phyloP scores from a whole-genome alignment of 345 rosid genomes.

The Eucalyptus sp. region DNA sequence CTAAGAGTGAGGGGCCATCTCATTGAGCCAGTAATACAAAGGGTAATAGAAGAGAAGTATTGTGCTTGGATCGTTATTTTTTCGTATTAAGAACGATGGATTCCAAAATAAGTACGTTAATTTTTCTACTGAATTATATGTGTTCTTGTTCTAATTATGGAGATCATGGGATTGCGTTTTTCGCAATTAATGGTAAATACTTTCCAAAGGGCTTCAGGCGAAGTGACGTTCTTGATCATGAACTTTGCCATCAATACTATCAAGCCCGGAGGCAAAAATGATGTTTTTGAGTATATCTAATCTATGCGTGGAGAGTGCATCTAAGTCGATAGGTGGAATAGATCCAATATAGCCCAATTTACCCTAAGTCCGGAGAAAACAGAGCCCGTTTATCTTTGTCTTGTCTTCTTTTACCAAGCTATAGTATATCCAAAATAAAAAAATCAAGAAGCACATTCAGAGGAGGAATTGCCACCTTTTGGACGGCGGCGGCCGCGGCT shows the following conservation, averaged over 20 bases:
- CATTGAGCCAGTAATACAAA: too few species aligned
- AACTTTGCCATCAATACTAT: not conserved
- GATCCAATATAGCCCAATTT: not conserved
- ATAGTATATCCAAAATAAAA: not conserved
- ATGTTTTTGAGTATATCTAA: not conserved
- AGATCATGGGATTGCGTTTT: too few species aligned
- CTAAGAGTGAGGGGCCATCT: accelerated
- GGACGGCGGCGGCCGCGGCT: not conserved
- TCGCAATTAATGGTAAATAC: accelerated
- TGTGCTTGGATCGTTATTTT: too few species aligned
- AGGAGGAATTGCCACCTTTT: not conserved
- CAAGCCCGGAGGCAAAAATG: not conserved
- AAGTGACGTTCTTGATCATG: not conserved
- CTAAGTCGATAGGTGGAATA: not conserved
- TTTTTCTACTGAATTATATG: too few species aligned
- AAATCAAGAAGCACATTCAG: not conserved
- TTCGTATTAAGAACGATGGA: accelerated
- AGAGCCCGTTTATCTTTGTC: not conserved
- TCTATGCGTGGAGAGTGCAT: not conserved
- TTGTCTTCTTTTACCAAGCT: not conserved
- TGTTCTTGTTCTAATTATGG: too few species aligned
- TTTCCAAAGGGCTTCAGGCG: not conserved
- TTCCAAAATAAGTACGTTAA: too few species aligned
- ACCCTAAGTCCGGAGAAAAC: not conserved
- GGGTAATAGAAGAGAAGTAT: too few species aligned